phyloP scores from a whole-genome alignment of 2,329 filamentous ascomycete species.

The Claviceps fusiformis region DNA sequence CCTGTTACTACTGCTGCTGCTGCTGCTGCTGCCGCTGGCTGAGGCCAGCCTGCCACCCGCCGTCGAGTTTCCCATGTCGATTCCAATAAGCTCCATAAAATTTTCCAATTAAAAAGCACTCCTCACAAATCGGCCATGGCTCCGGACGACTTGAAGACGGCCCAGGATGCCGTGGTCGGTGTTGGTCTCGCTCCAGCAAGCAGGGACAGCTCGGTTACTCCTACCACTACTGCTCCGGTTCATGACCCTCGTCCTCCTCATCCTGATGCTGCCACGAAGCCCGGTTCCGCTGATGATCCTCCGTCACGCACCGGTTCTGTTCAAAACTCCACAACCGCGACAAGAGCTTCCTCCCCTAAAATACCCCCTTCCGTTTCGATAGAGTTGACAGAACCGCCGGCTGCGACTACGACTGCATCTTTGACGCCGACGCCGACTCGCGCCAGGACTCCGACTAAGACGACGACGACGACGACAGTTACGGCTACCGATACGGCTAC shows the following conservation, averaged over 20 bases:
- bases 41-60: slow-evolving; percentile 4
- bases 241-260: slow-evolving; percentile 5
- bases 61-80: slow-evolving; percentile 14
- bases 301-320: not conserved
- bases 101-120: slow-evolving; percentile 20
- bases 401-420: not conserved
- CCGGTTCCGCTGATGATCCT: slow-evolving; percentile 7
- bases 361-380: slow-evolving; percentile 3
- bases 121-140: slow-evolving; percentile 9
- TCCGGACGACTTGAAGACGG: slow-evolving; percentile 17
- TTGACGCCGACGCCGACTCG: not conserved
- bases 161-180: slow-evolving; percentile 17
- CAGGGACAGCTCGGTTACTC: slow-evolving; percentile 11
- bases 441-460: not conserved
- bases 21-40: too few relatives aligned
- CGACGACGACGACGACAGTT: not conserved
- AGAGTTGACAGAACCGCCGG: not conserved
- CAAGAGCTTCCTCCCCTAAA: slow-evolving; percentile 2
- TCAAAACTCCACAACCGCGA: slow-evolving; percentile 1
- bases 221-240: slow-evolving; percentile 8
- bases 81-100: slow-evolving; percentile 22
- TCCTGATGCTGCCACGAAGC: not conserved
- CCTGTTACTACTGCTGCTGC: not conserved
- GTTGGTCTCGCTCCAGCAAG: slow-evolving; percentile 12
- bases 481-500: too few relatives aligned